phyloP scores from a whole-genome alignment of 2,329 filamentous ascomycete species.

The Fusarium concolor region DNA sequence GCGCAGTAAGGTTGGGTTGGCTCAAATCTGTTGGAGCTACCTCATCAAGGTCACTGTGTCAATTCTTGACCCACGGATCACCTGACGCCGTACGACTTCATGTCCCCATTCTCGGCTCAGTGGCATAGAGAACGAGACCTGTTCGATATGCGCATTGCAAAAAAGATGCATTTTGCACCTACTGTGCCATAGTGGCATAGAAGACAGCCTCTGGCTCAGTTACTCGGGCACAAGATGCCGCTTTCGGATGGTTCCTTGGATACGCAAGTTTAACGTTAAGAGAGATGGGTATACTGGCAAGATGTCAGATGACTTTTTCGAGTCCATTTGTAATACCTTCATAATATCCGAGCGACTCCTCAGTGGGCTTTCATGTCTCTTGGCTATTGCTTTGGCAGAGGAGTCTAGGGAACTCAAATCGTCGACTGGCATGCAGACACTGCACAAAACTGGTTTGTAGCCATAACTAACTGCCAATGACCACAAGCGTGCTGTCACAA shows the following conservation, averaged over 20 bases:
- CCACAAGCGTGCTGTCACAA: neutral
- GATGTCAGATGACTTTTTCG: neutral
- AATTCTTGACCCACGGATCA: neutral
- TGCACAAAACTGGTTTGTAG: neutral
- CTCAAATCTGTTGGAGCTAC: neutral
- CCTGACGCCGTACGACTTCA: neutral
- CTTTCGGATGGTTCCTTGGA: neutral
- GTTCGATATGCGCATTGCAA: neutral
- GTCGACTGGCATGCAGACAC: constrained; percentile 26
- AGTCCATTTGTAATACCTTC: constrained; percentile 4
- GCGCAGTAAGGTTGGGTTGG: neutral
- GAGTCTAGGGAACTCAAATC: constrained; percentile 20
- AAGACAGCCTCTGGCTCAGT: neutral
- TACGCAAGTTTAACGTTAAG: neutral
- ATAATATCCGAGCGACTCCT: neutral
- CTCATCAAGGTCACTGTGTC: neutral
- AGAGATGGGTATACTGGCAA: neutral
- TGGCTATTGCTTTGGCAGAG: neutral
- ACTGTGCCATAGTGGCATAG: too few species aligned
- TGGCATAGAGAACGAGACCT: neutral
- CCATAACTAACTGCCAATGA: constrained; percentile 5
- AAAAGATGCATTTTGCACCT: too few species aligned
- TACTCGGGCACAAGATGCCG: too few species aligned
- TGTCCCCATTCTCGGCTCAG: neutral
- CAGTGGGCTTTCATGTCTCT: too few species aligned